Conservation (phyloP, 106 monocot species). For the Amphibolis antarctica region DNA sequence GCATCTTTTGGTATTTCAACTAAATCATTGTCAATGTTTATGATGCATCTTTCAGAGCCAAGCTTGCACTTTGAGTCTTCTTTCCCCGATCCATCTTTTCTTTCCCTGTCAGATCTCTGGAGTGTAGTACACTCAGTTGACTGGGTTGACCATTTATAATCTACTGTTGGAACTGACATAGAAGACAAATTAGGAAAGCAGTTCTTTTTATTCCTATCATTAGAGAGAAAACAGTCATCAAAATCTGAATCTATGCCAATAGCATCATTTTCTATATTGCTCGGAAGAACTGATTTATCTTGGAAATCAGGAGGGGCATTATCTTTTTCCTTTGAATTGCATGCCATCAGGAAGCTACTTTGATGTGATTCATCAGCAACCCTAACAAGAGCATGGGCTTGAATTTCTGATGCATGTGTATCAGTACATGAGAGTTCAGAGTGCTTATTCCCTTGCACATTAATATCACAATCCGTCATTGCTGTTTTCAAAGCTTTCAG, state of each 20-base stretch:
- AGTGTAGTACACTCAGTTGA: too few relatives aligned
- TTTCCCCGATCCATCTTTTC: not conserved
- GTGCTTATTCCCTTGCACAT: conserved; percentile 1
- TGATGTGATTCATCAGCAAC: not conserved
- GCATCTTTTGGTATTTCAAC: not conserved
- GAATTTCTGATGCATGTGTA: conserved; percentile 4
- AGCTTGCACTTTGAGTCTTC: not conserved
- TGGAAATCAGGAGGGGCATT: not conserved
- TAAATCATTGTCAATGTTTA: conserved; percentile 6
- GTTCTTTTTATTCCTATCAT: conserved; percentile 9
- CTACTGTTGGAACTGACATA: not conserved
- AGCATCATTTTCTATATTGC: conserved; percentile 9
- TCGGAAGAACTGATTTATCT: conserved; percentile 9
- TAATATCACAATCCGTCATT: conserved; percentile 15
- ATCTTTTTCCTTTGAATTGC: not conserved
- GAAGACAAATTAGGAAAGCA: not conserved
- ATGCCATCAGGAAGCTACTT: not conserved
- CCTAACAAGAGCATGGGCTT: conserved; percentile 5
- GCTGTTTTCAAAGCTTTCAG: conserved; percentile 34
- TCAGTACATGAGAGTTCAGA: not conserved
- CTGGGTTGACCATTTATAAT: not conserved
- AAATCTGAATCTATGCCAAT: conserved; percentile 17
- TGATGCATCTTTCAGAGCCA: conserved; percentile 6
- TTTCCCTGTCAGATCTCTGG: not conserved
- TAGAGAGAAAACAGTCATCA: conserved; percentile 11